Percentiles rank a stretch among this genome's conserved stretches.
Evolutionary conservation across 441 rosid genomes (phyloP).

Genomic region (Corymbia citriodora): DNA sequence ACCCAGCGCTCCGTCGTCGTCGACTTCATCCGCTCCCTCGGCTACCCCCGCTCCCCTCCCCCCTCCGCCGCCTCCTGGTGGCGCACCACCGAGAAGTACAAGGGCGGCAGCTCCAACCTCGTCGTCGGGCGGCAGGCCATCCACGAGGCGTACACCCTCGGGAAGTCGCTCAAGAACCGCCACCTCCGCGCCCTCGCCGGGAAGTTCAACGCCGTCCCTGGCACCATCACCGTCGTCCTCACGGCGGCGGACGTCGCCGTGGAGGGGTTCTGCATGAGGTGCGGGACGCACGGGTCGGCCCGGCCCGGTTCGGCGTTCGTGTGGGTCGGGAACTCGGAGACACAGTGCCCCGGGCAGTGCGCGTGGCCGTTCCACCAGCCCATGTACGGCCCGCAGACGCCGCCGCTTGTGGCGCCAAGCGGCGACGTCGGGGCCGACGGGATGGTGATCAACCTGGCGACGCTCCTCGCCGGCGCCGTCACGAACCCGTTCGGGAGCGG

Average conservation of each 20-base stretch:
- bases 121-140: conserved; percentile 53
- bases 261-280: conserved; percentile 1
- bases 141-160: conserved; percentile 47
- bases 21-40: conserved; percentile 64
- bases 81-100: conserved; percentile 64
- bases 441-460: conserved; percentile 1
- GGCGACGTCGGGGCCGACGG: conserved; percentile 6
- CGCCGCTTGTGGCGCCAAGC: conserved; percentile 2
- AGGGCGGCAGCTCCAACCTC: conserved; percentile 47
- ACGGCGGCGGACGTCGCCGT: conserved; percentile 2
- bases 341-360: conserved; percentile 6
- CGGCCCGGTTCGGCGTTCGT: background rate
- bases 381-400: background rate
- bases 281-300: conserved; percentile 1
- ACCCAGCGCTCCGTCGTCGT: conserved; percentile 67
- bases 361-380: background rate
- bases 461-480: background rate
- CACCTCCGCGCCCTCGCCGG: conserved; percentile 51
- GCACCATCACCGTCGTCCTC: conserved; percentile 35
- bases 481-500: background rate
- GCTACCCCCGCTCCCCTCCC: conserved; percentile 21
- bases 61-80: conserved; percentile 71
- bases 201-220: conserved; percentile 24
- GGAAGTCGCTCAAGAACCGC: conserved; percentile 40
- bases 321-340: conserved; percentile 6